Evolutionary conservation across 2,329 filamentous ascomycete species (phyloP).

Genomic region (Lachnellula cervina): DNA sequence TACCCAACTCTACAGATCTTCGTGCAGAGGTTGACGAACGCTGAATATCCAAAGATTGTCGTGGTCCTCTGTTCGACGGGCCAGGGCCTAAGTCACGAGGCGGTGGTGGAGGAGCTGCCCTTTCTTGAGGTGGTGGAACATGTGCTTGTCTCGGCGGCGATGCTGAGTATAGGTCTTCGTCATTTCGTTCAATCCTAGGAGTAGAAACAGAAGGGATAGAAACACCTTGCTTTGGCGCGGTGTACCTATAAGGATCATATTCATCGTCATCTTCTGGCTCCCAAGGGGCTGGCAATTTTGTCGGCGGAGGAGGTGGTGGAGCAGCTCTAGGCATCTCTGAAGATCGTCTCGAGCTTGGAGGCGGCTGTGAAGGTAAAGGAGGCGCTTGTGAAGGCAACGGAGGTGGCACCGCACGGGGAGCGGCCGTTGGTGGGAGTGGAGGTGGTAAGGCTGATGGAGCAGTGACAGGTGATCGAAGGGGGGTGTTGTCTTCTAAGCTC

Average conservation of each 20-base stretch:
- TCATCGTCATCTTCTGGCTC: constrained; percentile 61
- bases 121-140: constrained; percentile 31
- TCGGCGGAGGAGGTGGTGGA: constrained; percentile 46
- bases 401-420: constrained; percentile 58
- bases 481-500: constrained; percentile 65
- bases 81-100: constrained; percentile 36
- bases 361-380: constrained; percentile 36
- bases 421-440: constrained; percentile 47
- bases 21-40: constrained; percentile 46
- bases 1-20: constrained; percentile 61
- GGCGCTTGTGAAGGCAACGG: constrained; percentile 59
- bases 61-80: constrained; percentile 30
- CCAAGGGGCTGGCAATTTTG: constrained; percentile 36
- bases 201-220: constrained; percentile 14
- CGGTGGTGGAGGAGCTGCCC: constrained; percentile 41
- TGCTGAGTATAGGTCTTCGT: constrained; percentile 32
- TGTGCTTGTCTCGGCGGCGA: constrained; percentile 30
- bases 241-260: constrained; percentile 64
- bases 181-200: constrained; percentile 18
- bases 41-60: constrained; percentile 62
- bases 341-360: constrained; percentile 51
- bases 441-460: constrained; percentile 41
- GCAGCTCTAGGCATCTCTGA: constrained; percentile 65
- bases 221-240: constrained; percentile 30
- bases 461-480: constrained; percentile 42